These are phyloP conservation scores for Physcomitrium patens DNA, from an alignment of 225 moss, liverwort and hornwort species.

Conservation along the genomic window DNA sequence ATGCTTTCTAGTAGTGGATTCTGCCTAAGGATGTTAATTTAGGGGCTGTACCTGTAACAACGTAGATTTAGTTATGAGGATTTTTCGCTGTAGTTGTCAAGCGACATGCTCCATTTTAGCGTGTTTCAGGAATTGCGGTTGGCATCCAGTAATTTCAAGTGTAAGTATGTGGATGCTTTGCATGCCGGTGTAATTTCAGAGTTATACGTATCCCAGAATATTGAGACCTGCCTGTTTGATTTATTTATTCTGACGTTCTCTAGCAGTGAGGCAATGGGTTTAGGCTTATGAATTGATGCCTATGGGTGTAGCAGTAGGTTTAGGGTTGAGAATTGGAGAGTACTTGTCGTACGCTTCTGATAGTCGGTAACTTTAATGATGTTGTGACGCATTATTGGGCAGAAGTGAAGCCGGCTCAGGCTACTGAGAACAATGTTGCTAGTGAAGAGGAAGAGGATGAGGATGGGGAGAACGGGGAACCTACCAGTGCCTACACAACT, in stretches of 20 bases:
- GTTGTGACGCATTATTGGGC: constrained; percentile 14
- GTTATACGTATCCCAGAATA: too few relatives aligned
- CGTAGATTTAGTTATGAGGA: too few relatives aligned
- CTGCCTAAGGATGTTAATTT: too few relatives aligned
- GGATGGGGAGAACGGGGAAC: constrained; percentile 58
- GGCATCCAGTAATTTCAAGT: too few relatives aligned
- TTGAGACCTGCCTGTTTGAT: too few relatives aligned
- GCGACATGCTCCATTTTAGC: too few relatives aligned
- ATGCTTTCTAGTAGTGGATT: not conserved
- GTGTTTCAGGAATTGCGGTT: too few relatives aligned
- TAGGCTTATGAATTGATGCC: not conserved
- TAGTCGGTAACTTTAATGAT: not conserved
- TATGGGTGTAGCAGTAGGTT: not conserved
- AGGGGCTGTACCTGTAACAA: too few relatives aligned
- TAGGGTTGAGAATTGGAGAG: constrained; percentile 8
- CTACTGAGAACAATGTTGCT: constrained; percentile 24
- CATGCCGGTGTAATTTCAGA: too few relatives aligned
- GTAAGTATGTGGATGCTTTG: too few relatives aligned
- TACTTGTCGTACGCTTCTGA: not conserved
- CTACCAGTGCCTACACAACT: constrained; percentile 58
- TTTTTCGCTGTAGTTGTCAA: too few relatives aligned
- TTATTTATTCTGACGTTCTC: not conserved
- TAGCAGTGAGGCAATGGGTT: not conserved
- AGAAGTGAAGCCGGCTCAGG: constrained; percentile 39
- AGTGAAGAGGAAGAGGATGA: constrained; percentile 59